Conservation (phyloP, 768 basidiomycete species). For the Lentinula edodes region DNA sequence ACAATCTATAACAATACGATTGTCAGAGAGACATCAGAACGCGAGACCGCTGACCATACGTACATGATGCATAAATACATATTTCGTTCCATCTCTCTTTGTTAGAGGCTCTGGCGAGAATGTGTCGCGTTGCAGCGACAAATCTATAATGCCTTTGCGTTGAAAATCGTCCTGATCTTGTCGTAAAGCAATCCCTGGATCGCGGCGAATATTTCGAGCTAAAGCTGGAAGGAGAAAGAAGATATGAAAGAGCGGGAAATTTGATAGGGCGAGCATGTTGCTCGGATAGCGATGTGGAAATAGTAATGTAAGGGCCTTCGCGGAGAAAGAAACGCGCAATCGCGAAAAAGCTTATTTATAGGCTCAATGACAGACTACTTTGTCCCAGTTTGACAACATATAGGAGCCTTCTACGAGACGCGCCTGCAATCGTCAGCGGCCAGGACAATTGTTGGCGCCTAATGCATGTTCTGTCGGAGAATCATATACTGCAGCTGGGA, state of each 20-base stretch:
- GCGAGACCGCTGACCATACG: constrained; percentile 8
- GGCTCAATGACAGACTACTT: neutral
- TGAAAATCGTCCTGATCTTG: neutral
- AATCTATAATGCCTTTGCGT: neutral
- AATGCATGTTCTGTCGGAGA: neutral
- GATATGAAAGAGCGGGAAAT: neutral
- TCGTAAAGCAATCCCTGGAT: neutral
- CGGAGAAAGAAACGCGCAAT: neutral
- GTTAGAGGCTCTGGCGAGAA: neutral
- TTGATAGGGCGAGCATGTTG: neutral
- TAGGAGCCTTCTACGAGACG: neutral
- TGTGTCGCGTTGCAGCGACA: neutral
- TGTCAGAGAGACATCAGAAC: neutral
- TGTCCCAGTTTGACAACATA: neutral
- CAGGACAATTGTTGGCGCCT: neutral
- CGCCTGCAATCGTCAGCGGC: neutral
- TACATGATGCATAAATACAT: constrained; percentile 50
- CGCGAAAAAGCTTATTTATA: neutral
- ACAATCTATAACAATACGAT: constrained; percentile 28
- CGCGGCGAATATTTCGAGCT: neutral
- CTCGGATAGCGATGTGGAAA: neutral
- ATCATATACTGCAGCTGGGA: no score
- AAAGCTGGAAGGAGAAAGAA: neutral
- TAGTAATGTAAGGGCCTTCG: neutral
- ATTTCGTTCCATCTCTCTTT: constrained; percentile 22